Percentiles rank a stretch among this genome's conserved stretches.
These are phyloP conservation scores for Bryoglossum gracile DNA, from an alignment of 495 filamentous ascomycete species.

Conservation along the genomic window DNA sequence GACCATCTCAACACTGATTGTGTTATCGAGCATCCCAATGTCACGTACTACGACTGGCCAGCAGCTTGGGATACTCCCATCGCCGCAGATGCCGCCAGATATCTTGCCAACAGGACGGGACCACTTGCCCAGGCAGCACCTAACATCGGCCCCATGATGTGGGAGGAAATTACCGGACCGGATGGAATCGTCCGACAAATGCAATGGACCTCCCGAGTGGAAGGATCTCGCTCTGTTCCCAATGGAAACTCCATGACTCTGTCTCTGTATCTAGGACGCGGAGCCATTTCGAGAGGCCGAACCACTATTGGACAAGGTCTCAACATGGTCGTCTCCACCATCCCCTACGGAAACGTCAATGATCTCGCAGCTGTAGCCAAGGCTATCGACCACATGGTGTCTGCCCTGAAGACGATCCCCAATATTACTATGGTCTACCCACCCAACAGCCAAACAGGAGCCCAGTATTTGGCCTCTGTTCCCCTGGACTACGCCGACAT, in stretches of 20 bases:
- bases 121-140: constrained; percentile 65
- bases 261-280: constrained; percentile 58
- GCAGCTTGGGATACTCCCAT: constrained; percentile 30
- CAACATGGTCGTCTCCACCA: constrained; percentile 23
- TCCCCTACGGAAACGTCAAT: constrained; percentile 29
- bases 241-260: constrained; percentile 49
- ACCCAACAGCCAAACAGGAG: constrained; percentile 38
- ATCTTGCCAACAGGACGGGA: constrained; percentile 46
- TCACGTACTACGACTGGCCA: constrained; percentile 20
- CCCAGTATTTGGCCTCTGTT: constrained; percentile 14
- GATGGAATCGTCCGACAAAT: constrained; percentile 60
- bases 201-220: constrained; percentile 58
- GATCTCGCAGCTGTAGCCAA: constrained; percentile 34
- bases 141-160: constrained; percentile 56
- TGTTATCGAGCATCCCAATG: constrained; percentile 48
- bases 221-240: constrained; percentile 37
- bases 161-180: constrained; percentile 49
- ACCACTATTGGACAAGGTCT: constrained; percentile 53
- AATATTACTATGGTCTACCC: constrained; percentile 50
- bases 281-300: constrained; percentile 52
- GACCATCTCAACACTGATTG: constrained; percentile 71
- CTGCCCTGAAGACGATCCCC: constrained; percentile 43
- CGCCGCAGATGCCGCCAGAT: constrained; percentile 36
- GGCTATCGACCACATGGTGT: constrained; percentile 53
- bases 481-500: constrained; percentile 39